A percentile compares a stretch with the other conserved stretches of the same genome.
phyloP scores from a whole-genome alignment of 352 stramenopile species.

The Pythium phragmiticola region DNA sequence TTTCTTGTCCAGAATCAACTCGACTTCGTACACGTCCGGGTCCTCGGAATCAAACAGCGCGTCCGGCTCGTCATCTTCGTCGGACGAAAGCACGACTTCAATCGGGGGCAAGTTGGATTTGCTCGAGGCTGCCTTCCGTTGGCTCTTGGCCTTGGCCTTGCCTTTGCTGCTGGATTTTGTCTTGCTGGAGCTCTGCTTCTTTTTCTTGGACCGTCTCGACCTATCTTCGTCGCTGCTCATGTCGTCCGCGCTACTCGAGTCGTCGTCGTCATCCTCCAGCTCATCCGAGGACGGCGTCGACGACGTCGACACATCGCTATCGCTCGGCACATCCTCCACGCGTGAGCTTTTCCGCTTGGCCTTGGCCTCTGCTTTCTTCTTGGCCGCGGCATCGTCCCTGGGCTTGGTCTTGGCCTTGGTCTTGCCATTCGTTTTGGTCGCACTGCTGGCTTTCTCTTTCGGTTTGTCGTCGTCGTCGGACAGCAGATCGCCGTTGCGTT shows the following conservation, averaged over 20 bases:
- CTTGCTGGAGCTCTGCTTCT: slow-evolving; percentile 6
- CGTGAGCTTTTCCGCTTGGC: slow-evolving; percentile 15
- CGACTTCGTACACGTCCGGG: slow-evolving; percentile 82
- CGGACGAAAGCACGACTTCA: slow-evolving; percentile 61
- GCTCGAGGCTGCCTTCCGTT: slow-evolving; percentile 34
- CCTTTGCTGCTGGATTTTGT: neutral
- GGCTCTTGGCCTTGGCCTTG: neutral
- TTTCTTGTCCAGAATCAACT: slow-evolving; percentile 66
- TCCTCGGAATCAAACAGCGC: slow-evolving; percentile 79
- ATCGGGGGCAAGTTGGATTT: slow-evolving; percentile 57
- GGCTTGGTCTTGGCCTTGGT: slow-evolving; percentile 13
- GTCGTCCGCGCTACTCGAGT: slow-evolving; percentile 22
- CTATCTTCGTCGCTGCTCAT: slow-evolving; percentile 8
- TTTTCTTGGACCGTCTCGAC: slow-evolving; percentile 7
- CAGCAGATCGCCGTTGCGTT: slow-evolving; percentile 49
- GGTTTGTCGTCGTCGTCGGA: slow-evolving; percentile 21
- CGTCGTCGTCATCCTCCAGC: slow-evolving; percentile 6
- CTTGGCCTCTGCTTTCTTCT: slow-evolving; percentile 15
- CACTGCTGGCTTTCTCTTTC: slow-evolving; percentile 13
- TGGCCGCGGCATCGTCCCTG: slow-evolving; percentile 1
- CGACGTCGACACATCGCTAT: slow-evolving; percentile 20
- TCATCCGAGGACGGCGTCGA: slow-evolving; percentile 20
- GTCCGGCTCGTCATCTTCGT: slow-evolving; percentile 64
- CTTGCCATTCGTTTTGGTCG: slow-evolving; percentile 25
- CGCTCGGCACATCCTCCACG: slow-evolving; percentile 2